Conservation (phyloP, 768 basidiomycete species). For the Podaxis rugospora region DNA sequence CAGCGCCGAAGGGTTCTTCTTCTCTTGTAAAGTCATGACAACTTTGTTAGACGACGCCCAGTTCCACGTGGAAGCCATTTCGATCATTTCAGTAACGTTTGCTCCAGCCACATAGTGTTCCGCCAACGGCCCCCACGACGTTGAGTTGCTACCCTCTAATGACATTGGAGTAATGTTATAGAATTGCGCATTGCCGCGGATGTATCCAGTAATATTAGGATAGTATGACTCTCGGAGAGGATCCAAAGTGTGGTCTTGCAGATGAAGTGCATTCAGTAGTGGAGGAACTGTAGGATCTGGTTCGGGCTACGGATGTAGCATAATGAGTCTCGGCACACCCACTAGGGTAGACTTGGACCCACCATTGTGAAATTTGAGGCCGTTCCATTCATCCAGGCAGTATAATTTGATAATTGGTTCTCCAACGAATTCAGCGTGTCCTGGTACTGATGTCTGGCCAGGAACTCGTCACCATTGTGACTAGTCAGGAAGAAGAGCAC, state of each 20-base stretch:
- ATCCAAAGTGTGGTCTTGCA: slow-evolving; percentile 40
- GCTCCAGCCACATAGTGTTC: slow-evolving; percentile 42
- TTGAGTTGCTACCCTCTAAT: slow-evolving; percentile 31
- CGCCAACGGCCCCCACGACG: slow-evolving; percentile 49
- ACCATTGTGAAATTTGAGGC: slow-evolving; percentile 65
- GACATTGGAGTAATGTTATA: slow-evolving; percentile 58
- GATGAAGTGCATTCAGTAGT: slow-evolving; percentile 45
- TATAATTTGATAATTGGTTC: slow-evolving; percentile 66
- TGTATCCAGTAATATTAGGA: slow-evolving; percentile 74
- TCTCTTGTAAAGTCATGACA: slow-evolving; percentile 64
- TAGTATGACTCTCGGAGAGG: slow-evolving; percentile 55
- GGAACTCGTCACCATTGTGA: slow-evolving; percentile 64
- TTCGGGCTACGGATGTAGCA: slow-evolving; percentile 35
- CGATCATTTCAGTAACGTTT: slow-evolving; percentile 47
- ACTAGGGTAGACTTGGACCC: slow-evolving; percentile 17
- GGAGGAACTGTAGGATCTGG: slow-evolving; percentile 37
- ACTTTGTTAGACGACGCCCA: slow-evolving; percentile 64
- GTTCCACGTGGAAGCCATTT: slow-evolving; percentile 57
- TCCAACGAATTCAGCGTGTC: slow-evolving; percentile 55
- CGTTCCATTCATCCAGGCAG: slow-evolving; percentile 70
- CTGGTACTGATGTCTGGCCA: slow-evolving; percentile 60
- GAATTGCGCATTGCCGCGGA: slow-evolving; percentile 57
- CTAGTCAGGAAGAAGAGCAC: slow-evolving; percentile 79
- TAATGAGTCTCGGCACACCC: slow-evolving; percentile 2
- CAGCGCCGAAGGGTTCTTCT: slow-evolving; percentile 34